Percentiles rank a stretch among this genome's conserved stretches.
Conservation (phyloP, 148 eudicot species). For the Nyssa sinensis region DNA sequence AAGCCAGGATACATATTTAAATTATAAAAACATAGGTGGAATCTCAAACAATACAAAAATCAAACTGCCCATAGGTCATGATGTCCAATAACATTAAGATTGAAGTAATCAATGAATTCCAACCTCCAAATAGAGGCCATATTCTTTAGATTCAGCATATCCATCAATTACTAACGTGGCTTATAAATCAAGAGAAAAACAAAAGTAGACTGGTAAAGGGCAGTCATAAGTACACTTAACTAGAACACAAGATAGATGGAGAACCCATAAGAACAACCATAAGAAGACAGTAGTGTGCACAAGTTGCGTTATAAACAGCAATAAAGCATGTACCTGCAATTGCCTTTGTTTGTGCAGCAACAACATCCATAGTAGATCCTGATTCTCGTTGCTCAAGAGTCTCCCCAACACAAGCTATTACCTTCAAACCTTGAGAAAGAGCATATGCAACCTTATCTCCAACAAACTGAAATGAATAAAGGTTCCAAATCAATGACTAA, state of each 20-base stretch:
- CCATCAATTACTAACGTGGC: neutral
- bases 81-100: too few relatives aligned
- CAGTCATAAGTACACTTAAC: neutral
- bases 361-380: constrained; percentile 80
- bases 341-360: constrained; percentile 90
- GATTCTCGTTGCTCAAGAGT: constrained; percentile 94
- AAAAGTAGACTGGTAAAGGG: neutral
- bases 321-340: constrained; percentile 60
- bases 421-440: constrained; percentile 81
- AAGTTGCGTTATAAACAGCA: neutral
- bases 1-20: neutral
- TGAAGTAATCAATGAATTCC: neutral
- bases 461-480: constrained; percentile 54
- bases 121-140: neutral
- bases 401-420: constrained; percentile 96
- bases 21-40: neutral
- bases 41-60: neutral
- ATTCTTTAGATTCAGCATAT: neutral
- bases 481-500: neutral
- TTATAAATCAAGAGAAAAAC: too few relatives aligned
- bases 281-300: neutral
- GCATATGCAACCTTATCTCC: constrained; percentile 95
- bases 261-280: neutral
- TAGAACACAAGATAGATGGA: neutral
- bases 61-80: neutral